Base-by-base conservation (phyloP, 2,329 filamentous ascomycete species). In the Diaporthe batatas region DNA sequence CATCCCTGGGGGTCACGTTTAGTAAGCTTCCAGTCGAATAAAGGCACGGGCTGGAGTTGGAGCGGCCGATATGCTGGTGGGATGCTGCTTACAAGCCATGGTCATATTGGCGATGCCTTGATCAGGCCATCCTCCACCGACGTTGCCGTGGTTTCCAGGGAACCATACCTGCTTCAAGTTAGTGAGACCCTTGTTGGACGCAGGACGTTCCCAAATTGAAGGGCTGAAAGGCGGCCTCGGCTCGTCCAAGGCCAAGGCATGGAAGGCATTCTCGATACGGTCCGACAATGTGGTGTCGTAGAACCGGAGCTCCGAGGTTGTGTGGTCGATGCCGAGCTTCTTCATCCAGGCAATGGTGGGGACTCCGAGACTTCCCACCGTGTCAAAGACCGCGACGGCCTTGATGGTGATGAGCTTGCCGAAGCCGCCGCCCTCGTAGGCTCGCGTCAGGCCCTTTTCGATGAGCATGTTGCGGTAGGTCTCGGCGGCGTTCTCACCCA, bases 71-170 rank as follows among this genome's bases (percentile, higher is more conserved):
- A 25, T 21, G 23, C 14, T 11, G 23, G 12, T n/a, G 10, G 14
- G 1, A 47, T n/a, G 36, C 14, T 21, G 79, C 80, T 75, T 49
- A 81, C 80, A 82, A 12, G 81, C 81, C 73, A 83, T 78, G 10
- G 81, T 77, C 72, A 80, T 81, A 72, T 82, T 77, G 67, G 81
- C 79, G 16, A 82, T 75, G 21, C 85, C 85, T 73, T 87, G 83
- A 62, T 89, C 86, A 6, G 81, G 79, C 89, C 89, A 92, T 2
- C 92, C 92, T 42, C 92, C 92, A 6, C 92, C 92, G 59, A 93
- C 89, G 76, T 94, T 92, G 14, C 86, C 90, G 78, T 95, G 93
- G 65, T 88, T 89, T 8, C 92, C 92, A 0, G 92, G 90, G 77
- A 95, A 94, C 90, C 90, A 92, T 16, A 87, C 85, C 74, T 88